phyloP scores from a whole-genome alignment of 2,329 filamentous ascomycete genomes.

The Colletotrichum lindemuthianum region DNA sequence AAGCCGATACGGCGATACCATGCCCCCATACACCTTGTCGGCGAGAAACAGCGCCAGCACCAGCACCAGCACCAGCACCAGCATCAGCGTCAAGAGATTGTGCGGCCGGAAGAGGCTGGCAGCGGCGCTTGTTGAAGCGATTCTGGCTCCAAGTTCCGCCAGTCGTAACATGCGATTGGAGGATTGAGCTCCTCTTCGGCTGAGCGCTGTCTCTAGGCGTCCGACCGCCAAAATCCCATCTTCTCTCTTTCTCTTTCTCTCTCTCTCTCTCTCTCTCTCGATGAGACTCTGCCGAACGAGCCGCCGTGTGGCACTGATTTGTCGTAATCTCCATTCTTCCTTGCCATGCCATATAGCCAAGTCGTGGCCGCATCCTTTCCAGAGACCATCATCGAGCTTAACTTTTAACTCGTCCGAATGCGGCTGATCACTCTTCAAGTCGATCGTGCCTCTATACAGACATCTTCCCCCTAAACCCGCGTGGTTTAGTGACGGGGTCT shows the following conservation, averaged over 20 bases:
- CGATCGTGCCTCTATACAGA: conserved; percentile 29
- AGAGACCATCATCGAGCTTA: conserved; percentile 16
- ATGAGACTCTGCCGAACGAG: conserved; percentile 21
- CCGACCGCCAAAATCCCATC: conserved; percentile 14
- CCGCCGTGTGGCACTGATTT: conserved; percentile 16
- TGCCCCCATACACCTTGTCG: conserved; percentile 26
- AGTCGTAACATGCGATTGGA: conserved; percentile 27
- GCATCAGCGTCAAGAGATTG: conserved; percentile 16
- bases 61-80: too few species aligned
- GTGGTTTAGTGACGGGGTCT: conserved; percentile 37
- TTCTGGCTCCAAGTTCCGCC: conserved; percentile 6
- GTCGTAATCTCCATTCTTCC: conserved; percentile 9
- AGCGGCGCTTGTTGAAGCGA: conserved; percentile 19
- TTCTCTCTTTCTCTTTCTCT: not conserved
- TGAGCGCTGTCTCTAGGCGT: conserved; percentile 22
- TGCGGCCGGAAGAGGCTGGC: conserved; percentile 30
- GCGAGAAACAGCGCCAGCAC: not conserved
- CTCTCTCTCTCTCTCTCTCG: not conserved
- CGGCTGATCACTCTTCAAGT: conserved; percentile 7
- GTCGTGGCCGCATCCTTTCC: conserved; percentile 17
- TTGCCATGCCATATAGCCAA: conserved; percentile 35
- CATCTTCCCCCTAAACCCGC: conserved; percentile 33
- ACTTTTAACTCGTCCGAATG: conserved; percentile 29
- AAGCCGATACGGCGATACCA: conserved; percentile 11
- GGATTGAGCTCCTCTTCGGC: conserved; percentile 22